Evolutionary conservation across 345 rosid genomes (phyloP).

Genomic region (Citrus mangshanensis): DNA sequence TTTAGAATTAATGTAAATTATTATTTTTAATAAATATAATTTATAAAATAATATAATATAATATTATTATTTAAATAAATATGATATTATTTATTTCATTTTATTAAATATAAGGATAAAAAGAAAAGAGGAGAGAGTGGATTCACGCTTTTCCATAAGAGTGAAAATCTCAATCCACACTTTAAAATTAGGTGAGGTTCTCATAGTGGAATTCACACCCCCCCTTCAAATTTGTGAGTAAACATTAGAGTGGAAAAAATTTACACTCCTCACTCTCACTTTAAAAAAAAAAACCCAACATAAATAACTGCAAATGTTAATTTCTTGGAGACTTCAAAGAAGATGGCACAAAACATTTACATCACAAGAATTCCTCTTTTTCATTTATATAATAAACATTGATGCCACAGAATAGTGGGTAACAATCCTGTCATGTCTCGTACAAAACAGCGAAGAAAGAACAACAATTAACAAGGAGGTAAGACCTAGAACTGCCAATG

Average conservation of each 20-base stretch:
- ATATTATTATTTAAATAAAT: too few relatives aligned
- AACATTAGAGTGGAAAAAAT: fast-evolving
- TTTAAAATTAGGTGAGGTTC: too few relatives aligned
- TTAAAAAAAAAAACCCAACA: too few relatives aligned
- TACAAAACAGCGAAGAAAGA: slow-evolving; percentile 9
- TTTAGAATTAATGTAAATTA: too few relatives aligned
- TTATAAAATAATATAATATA: too few relatives aligned
- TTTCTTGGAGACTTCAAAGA: not conserved
- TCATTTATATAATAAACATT: slow-evolving; percentile 10
- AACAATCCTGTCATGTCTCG: slow-evolving; percentile 11
- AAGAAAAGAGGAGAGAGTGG: fast-evolving
- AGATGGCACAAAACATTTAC: not conserved
- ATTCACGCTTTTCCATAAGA: too few relatives aligned
- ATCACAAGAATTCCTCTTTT: slow-evolving; percentile 12
- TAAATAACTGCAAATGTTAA: not conserved
- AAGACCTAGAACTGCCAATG: slow-evolving; percentile 12
- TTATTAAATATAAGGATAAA: too few relatives aligned
- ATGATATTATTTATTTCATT: too few relatives aligned
- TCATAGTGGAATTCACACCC: fast-evolving
- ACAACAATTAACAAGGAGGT: not conserved
- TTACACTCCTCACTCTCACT: too few relatives aligned
- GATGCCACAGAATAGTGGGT: not conserved
- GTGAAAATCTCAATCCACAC: too few relatives aligned
- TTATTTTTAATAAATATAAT: too few relatives aligned
- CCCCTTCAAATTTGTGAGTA: too few relatives aligned